Evolutionary conservation across 2,329 filamentous ascomycete species (phyloP).

Genomic region (Setomelanomma holmii): DNA sequence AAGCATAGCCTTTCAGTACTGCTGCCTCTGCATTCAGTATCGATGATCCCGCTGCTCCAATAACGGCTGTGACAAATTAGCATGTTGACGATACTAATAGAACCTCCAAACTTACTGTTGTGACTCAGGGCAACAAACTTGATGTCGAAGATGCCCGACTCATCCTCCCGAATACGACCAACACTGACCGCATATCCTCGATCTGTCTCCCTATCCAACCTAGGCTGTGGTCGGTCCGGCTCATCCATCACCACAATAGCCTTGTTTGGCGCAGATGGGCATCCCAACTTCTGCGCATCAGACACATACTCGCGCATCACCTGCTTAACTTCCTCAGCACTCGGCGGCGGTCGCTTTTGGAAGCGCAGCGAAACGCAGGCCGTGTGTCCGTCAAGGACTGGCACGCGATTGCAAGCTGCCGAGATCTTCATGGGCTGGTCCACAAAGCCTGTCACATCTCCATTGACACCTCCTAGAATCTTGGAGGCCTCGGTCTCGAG

Average conservation of each 20-base stretch:
- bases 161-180: conserved; percentile 83
- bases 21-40: conserved; percentile 95
- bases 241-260: conserved; percentile 91
- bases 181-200: conserved; percentile 91
- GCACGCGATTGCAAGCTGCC: conserved; percentile 89
- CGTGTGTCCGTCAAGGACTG: conserved; percentile 94
- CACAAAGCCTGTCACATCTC: conserved; percentile 74
- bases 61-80: conserved; percentile 66
- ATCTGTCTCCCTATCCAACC: conserved; percentile 85
- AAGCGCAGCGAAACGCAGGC: conserved; percentile 92
- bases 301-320: conserved; percentile 82
- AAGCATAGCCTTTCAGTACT: conserved; percentile 83
- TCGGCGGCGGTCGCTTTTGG: conserved; percentile 74
- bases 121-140: conserved; percentile 95
- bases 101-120: conserved; percentile 61
- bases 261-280: conserved; percentile 81
- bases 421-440: conserved; percentile 81
- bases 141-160: conserved; percentile 88
- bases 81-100: conserved; percentile 29
- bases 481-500: conserved; percentile 93
- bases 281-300: conserved; percentile 83
- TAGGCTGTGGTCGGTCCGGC: conserved; percentile 86
- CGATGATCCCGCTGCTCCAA: conserved; percentile 93
- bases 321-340: conserved; percentile 75
- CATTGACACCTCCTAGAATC: conserved; percentile 81